These are phyloP conservation scores for Cordyceps tenuipes DNA, from an alignment of 2,329 filamentous ascomycete species.

Conservation along the genomic window DNA sequence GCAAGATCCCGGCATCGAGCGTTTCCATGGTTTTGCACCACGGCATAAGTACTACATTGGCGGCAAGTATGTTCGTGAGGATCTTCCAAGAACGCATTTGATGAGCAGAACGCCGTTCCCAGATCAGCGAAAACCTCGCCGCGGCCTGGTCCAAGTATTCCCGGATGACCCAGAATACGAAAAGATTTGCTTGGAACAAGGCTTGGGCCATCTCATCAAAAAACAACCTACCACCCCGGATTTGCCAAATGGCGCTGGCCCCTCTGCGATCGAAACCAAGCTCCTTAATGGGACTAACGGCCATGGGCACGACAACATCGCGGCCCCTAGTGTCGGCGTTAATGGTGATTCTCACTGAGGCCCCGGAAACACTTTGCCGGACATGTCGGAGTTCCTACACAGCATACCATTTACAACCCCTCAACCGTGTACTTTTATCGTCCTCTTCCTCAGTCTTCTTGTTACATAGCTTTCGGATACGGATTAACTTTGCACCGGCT, in stretches of 20 bases:
- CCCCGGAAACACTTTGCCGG: not conserved
- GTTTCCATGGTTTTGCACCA: constrained; percentile 46
- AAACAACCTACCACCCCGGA: constrained; percentile 37
- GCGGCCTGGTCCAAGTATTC: constrained; percentile 43
- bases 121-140: constrained; percentile 46
- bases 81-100: constrained; percentile 36
- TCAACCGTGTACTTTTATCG: not conserved
- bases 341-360: constrained; percentile 21
- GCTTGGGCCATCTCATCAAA: constrained; percentile 44
- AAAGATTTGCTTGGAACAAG: constrained; percentile 47
- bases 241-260: constrained; percentile 38
- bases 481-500: not conserved
- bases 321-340: constrained; percentile 18
- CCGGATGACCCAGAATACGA: constrained; percentile 50
- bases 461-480: constrained; percentile 3
- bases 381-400: not conserved
- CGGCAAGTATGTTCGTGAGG: constrained; percentile 45
- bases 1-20: constrained; percentile 45
- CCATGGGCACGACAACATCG: constrained; percentile 14
- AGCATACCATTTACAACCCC: not conserved
- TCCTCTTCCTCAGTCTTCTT: not conserved
- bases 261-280: constrained; percentile 35
- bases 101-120: constrained; percentile 47
- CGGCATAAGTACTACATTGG: constrained; percentile 51
- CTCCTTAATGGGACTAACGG: constrained; percentile 12